Evolutionary conservation across 306 rosid genomes (phyloP), one percentile per base, ranked within the genome.

Genomic region (Trifolium fragiferum): DNA sequence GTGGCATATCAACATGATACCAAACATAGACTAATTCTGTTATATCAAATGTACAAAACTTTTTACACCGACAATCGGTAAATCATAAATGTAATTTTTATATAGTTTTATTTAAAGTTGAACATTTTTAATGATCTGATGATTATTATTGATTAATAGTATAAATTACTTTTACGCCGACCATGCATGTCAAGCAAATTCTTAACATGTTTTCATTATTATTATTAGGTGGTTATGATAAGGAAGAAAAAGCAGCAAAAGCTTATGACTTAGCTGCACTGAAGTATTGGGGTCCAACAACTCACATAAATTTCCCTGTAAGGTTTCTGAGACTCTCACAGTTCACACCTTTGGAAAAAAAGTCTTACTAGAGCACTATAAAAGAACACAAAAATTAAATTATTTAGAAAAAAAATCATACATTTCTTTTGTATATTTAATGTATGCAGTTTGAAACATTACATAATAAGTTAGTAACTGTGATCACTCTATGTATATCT

Each of bases 201-300:
- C 33, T 30, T 51, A 54, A 54, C 61, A 20, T 20, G 4, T 54
- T 60, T 32, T 2, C 40, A 74, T 78, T 79, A 60, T 50, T 79
- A 60, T 50, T 55, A 77, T 86, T 83, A 94, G 99, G 99, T 75
- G 99, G 99, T 51, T 94, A 94, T 84, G 99, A 94, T 59, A 94
- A 92, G 86, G 99, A 94, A 82, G 99, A 94, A 80, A 94, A 90
- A 82, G 99, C 99, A 80, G 99, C 99, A 35, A 88, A 77, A 84
- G 99, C 98, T 38, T 94, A 94, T 75, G 99, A 94, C 85, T 86
- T 94, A 84, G 99, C 99, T 72, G 99, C 99, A 67, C 86, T 94
- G 54, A 94, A 92, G 88, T 94, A 94, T 84, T 94, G 99, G 99
- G 99, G 99, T 75, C 93, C 96, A 78, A 89, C 96, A 12, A 92